A percentile compares a stretch with the other conserved stretches of the same genome.
Evolutionary conservation across 371 early-diverging fungal species (phyloP).

Genomic region (Mucor lusitanicus): DNA sequence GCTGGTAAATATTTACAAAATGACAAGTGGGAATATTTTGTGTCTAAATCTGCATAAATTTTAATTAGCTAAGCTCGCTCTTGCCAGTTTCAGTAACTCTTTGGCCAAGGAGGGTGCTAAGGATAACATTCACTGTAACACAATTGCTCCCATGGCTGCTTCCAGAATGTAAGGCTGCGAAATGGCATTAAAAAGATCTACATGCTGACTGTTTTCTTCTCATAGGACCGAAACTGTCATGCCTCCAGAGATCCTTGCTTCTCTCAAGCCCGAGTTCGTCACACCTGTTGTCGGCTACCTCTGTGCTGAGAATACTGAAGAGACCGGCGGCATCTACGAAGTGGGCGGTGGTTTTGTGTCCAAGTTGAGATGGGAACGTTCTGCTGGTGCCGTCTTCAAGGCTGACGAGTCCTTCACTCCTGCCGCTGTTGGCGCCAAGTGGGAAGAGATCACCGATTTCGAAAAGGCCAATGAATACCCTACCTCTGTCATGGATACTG

Average conservation of each 20-base stretch:
- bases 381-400: constrained; percentile 90
- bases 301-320: constrained; percentile 84
- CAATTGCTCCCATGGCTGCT: constrained; percentile 97
- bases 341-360: constrained; percentile 94
- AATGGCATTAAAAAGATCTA: no score
- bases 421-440: constrained; percentile 73
- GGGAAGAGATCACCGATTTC: constrained; percentile 82
- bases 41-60: neutral
- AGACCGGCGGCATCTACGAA: constrained; percentile 91
- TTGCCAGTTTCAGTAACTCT: constrained; percentile 88
- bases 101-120: constrained; percentile 94
- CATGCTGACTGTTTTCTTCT: no score
- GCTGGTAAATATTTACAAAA: constrained; percentile 45
- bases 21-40: constrained; percentile 4
- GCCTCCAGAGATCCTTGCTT: constrained; percentile 91
- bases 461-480: constrained; percentile 71
- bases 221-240: constrained; percentile 84
- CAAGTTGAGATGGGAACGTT: constrained; percentile 94
- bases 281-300: constrained; percentile 95
- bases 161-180: constrained; percentile 88
- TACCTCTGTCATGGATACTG: constrained; percentile 74
- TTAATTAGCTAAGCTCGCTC: constrained; percentile 84
- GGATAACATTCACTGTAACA: constrained; percentile 91
- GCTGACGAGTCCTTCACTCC: constrained; percentile 88
- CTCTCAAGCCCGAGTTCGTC: constrained; percentile 95